These are phyloP conservation scores for Apiospora koreana DNA, from an alignment of 2,329 filamentous ascomycete species.

Conservation along the genomic window DNA sequence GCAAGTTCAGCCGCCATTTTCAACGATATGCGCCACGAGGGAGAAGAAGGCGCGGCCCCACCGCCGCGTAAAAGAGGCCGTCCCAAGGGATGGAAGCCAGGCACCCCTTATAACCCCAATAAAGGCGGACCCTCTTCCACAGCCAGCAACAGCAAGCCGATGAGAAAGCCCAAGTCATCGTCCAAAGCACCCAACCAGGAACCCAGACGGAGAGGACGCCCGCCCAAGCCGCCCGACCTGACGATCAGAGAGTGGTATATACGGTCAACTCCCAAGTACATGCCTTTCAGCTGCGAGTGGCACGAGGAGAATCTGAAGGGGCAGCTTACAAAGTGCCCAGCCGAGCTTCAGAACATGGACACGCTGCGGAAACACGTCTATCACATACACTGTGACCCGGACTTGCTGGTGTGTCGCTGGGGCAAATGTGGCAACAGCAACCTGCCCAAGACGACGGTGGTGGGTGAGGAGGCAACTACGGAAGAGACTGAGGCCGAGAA, in stretches of 20 bases:
- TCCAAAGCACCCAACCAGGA: constrained; percentile 16
- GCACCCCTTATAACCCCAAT: constrained; percentile 30
- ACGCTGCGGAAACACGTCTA: constrained; percentile 57
- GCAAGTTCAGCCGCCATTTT: neutral
- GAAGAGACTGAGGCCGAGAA: constrained; percentile 15
- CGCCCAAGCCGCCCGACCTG: constrained; percentile 39
- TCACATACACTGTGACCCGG: constrained; percentile 45
- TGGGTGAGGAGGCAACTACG: neutral
- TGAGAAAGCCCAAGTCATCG: constrained; percentile 24
- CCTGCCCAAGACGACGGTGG: neutral
- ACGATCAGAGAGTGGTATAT: constrained; percentile 44
- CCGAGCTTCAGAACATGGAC: constrained; percentile 63
- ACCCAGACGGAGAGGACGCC: constrained; percentile 38
- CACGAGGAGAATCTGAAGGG: constrained; percentile 16
- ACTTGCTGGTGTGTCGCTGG: constrained; percentile 39
- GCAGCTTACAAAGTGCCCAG: constrained; percentile 43
- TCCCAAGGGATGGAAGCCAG: constrained; percentile 48
- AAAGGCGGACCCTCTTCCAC: constrained; percentile 26
- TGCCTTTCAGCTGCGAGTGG: constrained; percentile 63
- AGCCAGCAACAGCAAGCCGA: neutral
- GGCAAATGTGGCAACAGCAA: constrained; percentile 33
- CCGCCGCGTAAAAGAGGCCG: constrained; percentile 42
- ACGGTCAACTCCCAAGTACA: constrained; percentile 43
- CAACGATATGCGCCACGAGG: constrained; percentile 16
- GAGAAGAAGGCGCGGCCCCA: constrained; percentile 14